These are phyloP conservation scores for Trichodelitschia bisporula DNA, from an alignment of 495 filamentous ascomycete species.

Conservation along the genomic window DNA sequence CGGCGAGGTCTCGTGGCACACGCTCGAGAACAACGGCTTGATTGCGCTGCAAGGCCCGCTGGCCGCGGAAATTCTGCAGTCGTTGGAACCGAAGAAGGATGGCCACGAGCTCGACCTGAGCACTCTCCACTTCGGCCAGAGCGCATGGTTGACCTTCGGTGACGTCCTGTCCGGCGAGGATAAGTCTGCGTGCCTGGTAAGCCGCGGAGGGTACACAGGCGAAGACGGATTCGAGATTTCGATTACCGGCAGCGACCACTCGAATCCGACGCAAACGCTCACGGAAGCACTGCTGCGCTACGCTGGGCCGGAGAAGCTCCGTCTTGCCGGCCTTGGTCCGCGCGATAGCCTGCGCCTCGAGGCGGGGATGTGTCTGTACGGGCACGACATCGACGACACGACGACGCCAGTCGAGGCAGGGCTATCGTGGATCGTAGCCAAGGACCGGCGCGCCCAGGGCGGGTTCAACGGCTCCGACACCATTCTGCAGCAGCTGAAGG, in stretches of 20 bases:
- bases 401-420: conserved; percentile 73
- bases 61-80: conserved; percentile 32
- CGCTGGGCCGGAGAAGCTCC: conserved; percentile 34
- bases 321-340: conserved; percentile 69
- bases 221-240: conserved; percentile 97
- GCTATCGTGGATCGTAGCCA: conserved; percentile 66
- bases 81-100: conserved; percentile 7
- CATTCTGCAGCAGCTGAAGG: conserved; percentile 45
- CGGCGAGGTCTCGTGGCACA: conserved; percentile 26
- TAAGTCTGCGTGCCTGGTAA: conserved; percentile 53
- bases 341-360: conserved; percentile 82
- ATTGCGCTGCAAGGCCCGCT: conserved; percentile 76
- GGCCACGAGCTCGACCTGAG: conserved; percentile 28
- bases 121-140: conserved; percentile 39
- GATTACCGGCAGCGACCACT: conserved; percentile 33
- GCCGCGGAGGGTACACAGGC: conserved; percentile 81
- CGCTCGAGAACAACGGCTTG: conserved; percentile 39
- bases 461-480: conserved; percentile 48
- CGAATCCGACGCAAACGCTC: background rate
- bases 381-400: conserved; percentile 78
- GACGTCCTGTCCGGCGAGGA: conserved; percentile 19
- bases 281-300: conserved; percentile 35
- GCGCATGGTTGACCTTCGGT: no score
- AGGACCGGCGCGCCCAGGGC: conserved; percentile 38
- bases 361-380: conserved; percentile 95